These are phyloP conservation scores for Epichloe scottii DNA, from an alignment of 2,329 filamentous ascomycete species.

Conservation along the genomic window DNA sequence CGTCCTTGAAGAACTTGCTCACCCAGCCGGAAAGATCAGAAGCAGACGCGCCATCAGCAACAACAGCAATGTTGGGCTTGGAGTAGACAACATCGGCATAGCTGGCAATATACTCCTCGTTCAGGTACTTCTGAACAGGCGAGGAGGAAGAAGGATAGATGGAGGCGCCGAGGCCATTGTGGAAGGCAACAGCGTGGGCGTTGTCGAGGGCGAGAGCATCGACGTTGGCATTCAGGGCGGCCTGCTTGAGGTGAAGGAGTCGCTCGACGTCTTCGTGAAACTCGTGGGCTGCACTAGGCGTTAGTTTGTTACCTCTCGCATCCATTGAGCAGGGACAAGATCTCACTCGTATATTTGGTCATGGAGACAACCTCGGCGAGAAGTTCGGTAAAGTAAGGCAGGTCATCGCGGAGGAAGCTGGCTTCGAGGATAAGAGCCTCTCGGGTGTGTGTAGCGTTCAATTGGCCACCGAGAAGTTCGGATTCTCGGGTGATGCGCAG, in stretches of 20 bases:
- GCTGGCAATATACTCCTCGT: slow-evolving; percentile 58
- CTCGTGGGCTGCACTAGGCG: slow-evolving; percentile 55
- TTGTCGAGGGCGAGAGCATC: slow-evolving; percentile 67
- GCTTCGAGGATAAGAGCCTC: slow-evolving; percentile 88
- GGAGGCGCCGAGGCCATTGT: slow-evolving; percentile 76
- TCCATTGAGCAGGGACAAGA: slow-evolving; percentile 7
- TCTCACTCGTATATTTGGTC: slow-evolving; percentile 72
- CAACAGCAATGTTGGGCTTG: slow-evolving; percentile 82
- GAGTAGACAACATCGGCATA: slow-evolving; percentile 72
- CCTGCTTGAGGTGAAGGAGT: slow-evolving; percentile 66
- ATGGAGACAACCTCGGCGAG: slow-evolving; percentile 80
- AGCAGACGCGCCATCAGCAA: slow-evolving; percentile 76
- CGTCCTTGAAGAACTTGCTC: slow-evolving; percentile 74
- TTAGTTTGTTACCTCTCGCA: background rate
- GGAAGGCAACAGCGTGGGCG: slow-evolving; percentile 79
- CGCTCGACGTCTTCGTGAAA: slow-evolving; percentile 78
- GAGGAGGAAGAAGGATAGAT: slow-evolving; percentile 60
- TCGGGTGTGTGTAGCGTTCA: slow-evolving; percentile 77
- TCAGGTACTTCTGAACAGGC: slow-evolving; percentile 68
- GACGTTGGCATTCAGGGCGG: slow-evolving; percentile 51
- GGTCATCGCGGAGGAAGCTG: slow-evolving; percentile 88
- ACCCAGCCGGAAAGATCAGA: slow-evolving; percentile 78
- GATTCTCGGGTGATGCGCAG: slow-evolving; percentile 89
- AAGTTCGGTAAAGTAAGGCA: slow-evolving; percentile 95
- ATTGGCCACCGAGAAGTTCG: slow-evolving; percentile 86